Conservation (phyloP, 2,329 filamentous ascomycete species). For the Pestalotiopsis fici region DNA sequence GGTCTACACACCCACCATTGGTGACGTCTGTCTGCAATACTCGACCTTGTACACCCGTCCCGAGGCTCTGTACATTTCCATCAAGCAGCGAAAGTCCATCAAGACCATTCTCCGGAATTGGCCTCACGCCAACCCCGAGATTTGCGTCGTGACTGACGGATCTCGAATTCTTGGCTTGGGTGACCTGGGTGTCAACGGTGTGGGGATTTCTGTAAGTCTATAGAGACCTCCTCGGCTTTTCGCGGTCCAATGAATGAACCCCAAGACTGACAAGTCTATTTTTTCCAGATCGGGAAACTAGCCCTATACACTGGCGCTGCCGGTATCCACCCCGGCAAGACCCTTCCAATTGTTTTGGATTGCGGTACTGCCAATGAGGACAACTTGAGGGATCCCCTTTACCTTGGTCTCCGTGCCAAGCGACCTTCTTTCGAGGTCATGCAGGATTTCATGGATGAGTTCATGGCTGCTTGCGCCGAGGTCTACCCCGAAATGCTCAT, state of each 20-base stretch:
- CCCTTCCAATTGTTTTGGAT: constrained; percentile 69
- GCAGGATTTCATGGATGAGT: constrained; percentile 92
- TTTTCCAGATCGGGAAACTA: constrained; percentile 77
- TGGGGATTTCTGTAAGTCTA: constrained; percentile 83
- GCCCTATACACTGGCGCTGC: constrained; percentile 94
- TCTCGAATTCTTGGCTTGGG: constrained; percentile 91
- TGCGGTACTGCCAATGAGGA: constrained; percentile 67
- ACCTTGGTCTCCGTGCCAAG: constrained; percentile 85
- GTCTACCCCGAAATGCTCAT: constrained; percentile 69
- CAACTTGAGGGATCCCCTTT: constrained; percentile 72
- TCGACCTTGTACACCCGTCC: constrained; percentile 94
- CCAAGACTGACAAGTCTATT: neutral
- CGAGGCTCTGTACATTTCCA: constrained; percentile 95
- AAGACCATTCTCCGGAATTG: constrained; percentile 89
- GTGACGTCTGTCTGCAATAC: constrained; percentile 95
- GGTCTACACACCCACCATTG: constrained; percentile 88
- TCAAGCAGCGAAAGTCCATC: constrained; percentile 89
- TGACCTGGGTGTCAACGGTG: constrained; percentile 94
- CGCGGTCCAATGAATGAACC: neutral
- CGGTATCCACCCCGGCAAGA: constrained; percentile 89
- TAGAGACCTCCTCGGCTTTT: constrained; percentile 7
- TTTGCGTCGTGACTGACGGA: constrained; percentile 95
- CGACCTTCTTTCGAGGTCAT: constrained; percentile 79
- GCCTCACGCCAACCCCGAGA: constrained; percentile 87
- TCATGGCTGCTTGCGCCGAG: constrained; percentile 89